Evolutionary conservation across 2,329 filamentous ascomycete genomes (phyloP), one percentile per base, ranked within the genome.

Genomic region (Claviceps spartinae): DNA sequence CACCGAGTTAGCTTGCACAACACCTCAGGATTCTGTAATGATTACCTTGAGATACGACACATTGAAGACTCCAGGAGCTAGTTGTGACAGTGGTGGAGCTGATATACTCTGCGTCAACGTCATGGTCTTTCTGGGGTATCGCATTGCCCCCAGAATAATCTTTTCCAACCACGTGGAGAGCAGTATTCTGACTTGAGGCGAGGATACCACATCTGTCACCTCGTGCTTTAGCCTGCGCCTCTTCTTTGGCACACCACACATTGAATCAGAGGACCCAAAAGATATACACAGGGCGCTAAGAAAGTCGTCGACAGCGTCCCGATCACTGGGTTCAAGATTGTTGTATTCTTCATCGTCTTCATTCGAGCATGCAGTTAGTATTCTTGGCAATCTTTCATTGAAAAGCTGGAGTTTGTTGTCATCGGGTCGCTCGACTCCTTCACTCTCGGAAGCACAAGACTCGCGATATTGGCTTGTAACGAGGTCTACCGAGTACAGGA

Each of bases 1-100:
- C 9, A n/a, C 13, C 6, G 9, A 11, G 18, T 59, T 26, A 61
- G 56, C 34, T 41, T n/a, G 7, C 11, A 9, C 16, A 7, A 6
- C 13, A 1, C 13, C 22, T n/a, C 11, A 2, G 5, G 18, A 22
- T 6, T 16, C 52, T 4, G n/a, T 2, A 24, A 13, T 22, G 5
- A 26, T 38, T 58, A 69, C 69, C 56, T 62, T 62, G 13, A 70
- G 58, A 57, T 69, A 68, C 16, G 59, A 56, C 26, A 65, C 57
- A 48, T 69, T 57, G 30, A 71, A 70, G 16, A 70, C 65, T 16
- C 65, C 65, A 0, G 69, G 69, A 4, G 61, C 60, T 5, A 70
- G 46, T 2, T 52, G 53, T 2, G 55, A 55, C 9, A 71, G 57
- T 7, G 63, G 59, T 13, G 55, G 54, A 3, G 56, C 43, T 16